Evolutionary conservation across 371 early-diverging fungal genomes (phyloP).

Genomic region (Smittium culicis): DNA sequence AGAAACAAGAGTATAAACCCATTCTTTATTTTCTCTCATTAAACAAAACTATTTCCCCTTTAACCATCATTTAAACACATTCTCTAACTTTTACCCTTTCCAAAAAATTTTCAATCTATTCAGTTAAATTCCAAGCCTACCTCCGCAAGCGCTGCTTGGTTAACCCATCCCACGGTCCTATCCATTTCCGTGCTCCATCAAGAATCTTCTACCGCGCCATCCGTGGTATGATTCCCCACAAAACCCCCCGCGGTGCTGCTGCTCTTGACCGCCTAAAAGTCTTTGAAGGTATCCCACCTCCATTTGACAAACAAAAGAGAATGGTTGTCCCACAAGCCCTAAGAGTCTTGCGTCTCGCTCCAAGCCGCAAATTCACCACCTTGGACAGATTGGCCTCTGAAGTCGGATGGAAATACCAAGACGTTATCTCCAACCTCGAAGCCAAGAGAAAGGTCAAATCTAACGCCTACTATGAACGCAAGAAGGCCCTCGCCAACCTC

Average conservation of each 20-base stretch:
- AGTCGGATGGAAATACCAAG: slow-evolving; percentile 99
- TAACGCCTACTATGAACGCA: slow-evolving; percentile 84
- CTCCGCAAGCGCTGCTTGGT: slow-evolving; percentile 97
- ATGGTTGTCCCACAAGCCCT: slow-evolving; percentile 95
- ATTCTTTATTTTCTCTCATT: too few species aligned
- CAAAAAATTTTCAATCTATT: neutral
- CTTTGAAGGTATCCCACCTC: slow-evolving; percentile 98
- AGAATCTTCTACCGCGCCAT: slow-evolving; percentile 96
- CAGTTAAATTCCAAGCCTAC: slow-evolving; percentile 85
- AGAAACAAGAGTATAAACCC: slow-evolving; percentile 93
- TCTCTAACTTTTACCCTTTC: neutral
- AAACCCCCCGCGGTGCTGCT: slow-evolving; percentile 94
- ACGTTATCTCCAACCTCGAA: slow-evolving; percentile 88
- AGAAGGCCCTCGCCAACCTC: slow-evolving; percentile 51
- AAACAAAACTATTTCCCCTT: too few species aligned
- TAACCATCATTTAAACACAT: neutral
- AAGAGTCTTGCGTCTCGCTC: slow-evolving; percentile 89
- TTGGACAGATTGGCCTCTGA: slow-evolving; percentile 88
- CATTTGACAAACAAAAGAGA: slow-evolving; percentile 93
- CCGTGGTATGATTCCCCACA: slow-evolving; percentile 99
- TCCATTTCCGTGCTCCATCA: slow-evolving; percentile 99
- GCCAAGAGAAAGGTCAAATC: slow-evolving; percentile 93
- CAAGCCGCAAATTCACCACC: slow-evolving; percentile 93
- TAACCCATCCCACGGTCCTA: slow-evolving; percentile 96
- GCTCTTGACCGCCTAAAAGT: slow-evolving; percentile 96